These are phyloP conservation scores for Trypanosoma conorhini DNA, from an alignment of 208 protist species.

Conservation along the genomic window DNA sequence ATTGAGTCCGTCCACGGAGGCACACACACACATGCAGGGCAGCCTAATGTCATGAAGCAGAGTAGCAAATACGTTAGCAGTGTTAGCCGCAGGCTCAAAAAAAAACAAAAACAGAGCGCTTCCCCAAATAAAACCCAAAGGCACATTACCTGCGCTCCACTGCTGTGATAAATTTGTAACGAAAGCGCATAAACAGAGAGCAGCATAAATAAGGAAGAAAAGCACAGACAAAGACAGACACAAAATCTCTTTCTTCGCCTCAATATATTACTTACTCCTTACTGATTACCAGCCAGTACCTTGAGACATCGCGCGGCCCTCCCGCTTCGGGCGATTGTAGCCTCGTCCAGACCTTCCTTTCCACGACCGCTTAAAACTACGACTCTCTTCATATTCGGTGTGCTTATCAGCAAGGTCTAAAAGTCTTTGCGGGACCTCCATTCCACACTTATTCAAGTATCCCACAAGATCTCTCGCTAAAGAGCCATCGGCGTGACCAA, in stretches of 20 bases:
- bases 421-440: slow-evolving; percentile 51
- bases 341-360: slow-evolving; percentile 10
- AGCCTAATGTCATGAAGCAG: neutral
- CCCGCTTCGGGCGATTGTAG: slow-evolving; percentile 6
- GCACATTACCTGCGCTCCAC: slow-evolving; percentile 7
- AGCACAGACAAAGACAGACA: neutral
- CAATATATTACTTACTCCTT: neutral
- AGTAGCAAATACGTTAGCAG: slow-evolving; percentile 9
- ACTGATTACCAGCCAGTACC: slow-evolving; percentile 26
- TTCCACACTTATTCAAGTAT: slow-evolving; percentile 72
- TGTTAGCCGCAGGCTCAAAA: slow-evolving; percentile 13
- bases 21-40: too few relatives aligned
- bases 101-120: neutral
- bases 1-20: neutral
- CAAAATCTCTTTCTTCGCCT: neutral
- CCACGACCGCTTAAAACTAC: slow-evolving; percentile 17
- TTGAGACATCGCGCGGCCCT: neutral
- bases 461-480: slow-evolving; percentile 67
- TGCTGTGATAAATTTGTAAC: neutral
- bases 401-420: slow-evolving; percentile 42
- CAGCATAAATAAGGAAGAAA: slow-evolving; percentile 10
- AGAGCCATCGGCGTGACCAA: slow-evolving; percentile 49
- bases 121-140: neutral
- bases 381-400: slow-evolving; percentile 20
- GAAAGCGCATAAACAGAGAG: slow-evolving; percentile 10